phyloP scores from a whole-genome alignment of 345 rosid species.

The Erysimum cheiranthoides region DNA sequence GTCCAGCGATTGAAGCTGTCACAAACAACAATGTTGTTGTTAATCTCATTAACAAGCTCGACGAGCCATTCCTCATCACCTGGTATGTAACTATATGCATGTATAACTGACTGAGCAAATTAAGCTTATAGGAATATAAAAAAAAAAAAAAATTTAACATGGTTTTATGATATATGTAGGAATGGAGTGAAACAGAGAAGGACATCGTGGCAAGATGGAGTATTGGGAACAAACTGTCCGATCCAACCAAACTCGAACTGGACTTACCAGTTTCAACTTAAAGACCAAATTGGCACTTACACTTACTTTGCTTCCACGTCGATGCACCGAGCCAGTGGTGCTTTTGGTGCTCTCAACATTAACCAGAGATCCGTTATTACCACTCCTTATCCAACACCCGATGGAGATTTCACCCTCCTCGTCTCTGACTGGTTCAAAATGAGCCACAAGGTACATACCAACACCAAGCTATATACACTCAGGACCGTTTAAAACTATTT shows the following conservation, averaged over 20 bases:
- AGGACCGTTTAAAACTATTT: neutral
- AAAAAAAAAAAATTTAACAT: neutral
- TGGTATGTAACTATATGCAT: slow-evolving; percentile 55
- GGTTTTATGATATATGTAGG: slow-evolving; percentile 48
- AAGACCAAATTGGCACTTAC: slow-evolving; percentile 82
- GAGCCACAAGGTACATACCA: slow-evolving; percentile 59
- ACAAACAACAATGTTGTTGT: slow-evolving; percentile 81
- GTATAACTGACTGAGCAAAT: neutral
- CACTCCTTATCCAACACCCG: slow-evolving; percentile 59
- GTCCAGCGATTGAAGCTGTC: slow-evolving; percentile 75
- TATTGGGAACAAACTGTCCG: slow-evolving; percentile 91
- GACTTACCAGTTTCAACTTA: slow-evolving; percentile 81
- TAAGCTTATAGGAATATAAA: neutral
- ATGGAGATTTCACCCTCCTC: slow-evolving; percentile 69
- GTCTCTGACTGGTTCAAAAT: slow-evolving; percentile 69
- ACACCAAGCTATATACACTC: neutral
- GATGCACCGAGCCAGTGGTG: slow-evolving; percentile 78
- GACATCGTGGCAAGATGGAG: slow-evolving; percentile 87
- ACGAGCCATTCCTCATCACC: slow-evolving; percentile 78
- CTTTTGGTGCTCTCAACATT: slow-evolving; percentile 65
- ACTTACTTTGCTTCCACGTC: slow-evolving; percentile 71
- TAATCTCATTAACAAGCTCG: slow-evolving; percentile 70
- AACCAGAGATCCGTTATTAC: slow-evolving; percentile 62
- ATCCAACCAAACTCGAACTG: slow-evolving; percentile 73
- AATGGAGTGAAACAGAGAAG: slow-evolving; percentile 75